Percentiles rank a stretch among this genome's conserved stretches.
Conservation (phyloP, 1,139 yeast genomes). For the Blastobotrys indianensis region DNA sequence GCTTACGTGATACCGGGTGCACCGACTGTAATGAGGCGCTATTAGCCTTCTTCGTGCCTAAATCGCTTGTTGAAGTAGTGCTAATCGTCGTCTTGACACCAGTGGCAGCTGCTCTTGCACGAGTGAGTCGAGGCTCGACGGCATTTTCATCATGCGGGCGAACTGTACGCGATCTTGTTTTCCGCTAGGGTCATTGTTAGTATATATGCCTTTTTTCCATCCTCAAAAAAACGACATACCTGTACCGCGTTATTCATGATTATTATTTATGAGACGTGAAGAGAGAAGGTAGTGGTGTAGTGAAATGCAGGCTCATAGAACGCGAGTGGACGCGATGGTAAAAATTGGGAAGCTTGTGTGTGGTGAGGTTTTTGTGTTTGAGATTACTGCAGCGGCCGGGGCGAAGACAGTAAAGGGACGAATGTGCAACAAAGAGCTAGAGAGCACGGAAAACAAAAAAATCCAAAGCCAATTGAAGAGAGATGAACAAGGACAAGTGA, state of each 20-base stretch:
- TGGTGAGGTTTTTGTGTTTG: no score
- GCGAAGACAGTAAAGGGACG: background rate
- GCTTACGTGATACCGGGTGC: conserved; percentile 10
- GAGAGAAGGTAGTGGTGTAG: background rate
- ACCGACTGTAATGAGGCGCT: conserved; percentile 1
- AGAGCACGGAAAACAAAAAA: background rate
- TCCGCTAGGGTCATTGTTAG: conserved; percentile 12
- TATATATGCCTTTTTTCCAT: background rate
- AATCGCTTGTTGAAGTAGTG: conserved; percentile 1
- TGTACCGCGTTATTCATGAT: conserved; percentile 6
- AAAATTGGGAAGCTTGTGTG: background rate
- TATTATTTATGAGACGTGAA: no score
- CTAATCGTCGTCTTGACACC: background rate
- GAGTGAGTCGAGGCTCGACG: conserved; percentile 12
- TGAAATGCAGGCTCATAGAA: background rate
- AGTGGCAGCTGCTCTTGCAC: conserved; percentile 15
- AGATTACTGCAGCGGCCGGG: background rate
- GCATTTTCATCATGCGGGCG: conserved; percentile 15
- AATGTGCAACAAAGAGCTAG: background rate
- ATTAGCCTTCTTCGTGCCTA: conserved; percentile 2
- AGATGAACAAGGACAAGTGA: background rate
- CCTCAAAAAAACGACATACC: background rate
- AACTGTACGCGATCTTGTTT: conserved; percentile 13
- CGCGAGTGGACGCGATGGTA: conserved; percentile 11
- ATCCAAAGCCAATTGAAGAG: conserved; percentile 1